These are phyloP conservation scores for Solanum appendiculatum DNA, from an alignment of 257 asterid species.

Conservation along the genomic window DNA sequence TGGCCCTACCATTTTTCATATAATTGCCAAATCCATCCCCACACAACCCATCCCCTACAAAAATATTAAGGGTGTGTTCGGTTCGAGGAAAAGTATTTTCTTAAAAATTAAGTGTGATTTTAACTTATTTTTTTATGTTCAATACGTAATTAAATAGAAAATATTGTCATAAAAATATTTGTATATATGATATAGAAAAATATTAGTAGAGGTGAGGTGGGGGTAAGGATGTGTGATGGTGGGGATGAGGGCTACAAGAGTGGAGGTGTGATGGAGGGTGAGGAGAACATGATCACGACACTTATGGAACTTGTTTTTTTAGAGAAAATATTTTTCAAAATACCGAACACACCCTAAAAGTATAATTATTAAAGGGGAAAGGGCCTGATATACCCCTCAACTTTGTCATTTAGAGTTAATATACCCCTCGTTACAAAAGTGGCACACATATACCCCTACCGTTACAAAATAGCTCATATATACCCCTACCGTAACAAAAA, in stretches of 20 bases:
- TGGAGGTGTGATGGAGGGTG: not conserved
- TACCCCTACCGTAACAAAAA: too few species aligned
- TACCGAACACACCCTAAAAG: not conserved
- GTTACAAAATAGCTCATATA: too few species aligned
- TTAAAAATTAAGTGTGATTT: not conserved
- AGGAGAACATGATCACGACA: not conserved
- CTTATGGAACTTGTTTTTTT: not conserved
- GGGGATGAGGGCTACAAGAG: not conserved
- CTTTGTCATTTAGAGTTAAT: too few species aligned
- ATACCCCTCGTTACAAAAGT: too few species aligned
- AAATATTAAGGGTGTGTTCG: not conserved
- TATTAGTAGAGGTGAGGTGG: too few species aligned
- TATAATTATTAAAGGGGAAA: too few species aligned
- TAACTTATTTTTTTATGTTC: not conserved
- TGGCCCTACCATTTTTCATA: conserved; percentile 12
- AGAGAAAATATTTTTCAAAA: not conserved
- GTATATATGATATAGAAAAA: too few species aligned
- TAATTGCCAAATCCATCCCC: not conserved
- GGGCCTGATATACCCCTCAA: too few species aligned
- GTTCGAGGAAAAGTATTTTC: not conserved
- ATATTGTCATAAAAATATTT: too few species aligned
- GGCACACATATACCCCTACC: too few species aligned
- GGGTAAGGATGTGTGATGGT: too few species aligned
- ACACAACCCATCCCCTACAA: not conserved
- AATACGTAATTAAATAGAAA: too few species aligned